Evolutionary conservation across 371 early-diverging fungal genomes (phyloP).

Genomic region (Synchytrium microbalum): DNA sequence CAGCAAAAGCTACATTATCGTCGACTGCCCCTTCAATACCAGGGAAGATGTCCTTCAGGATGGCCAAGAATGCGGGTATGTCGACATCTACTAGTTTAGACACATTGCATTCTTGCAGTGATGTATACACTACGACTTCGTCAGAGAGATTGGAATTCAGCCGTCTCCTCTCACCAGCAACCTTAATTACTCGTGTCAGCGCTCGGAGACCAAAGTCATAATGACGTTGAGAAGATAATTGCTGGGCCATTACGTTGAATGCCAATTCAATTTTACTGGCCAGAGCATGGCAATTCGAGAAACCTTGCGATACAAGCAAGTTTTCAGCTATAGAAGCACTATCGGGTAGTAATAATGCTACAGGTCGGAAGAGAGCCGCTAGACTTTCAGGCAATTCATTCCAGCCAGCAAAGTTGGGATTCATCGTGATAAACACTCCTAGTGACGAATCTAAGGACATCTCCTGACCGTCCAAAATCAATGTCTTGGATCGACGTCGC

Average conservation of each 20-base stretch:
- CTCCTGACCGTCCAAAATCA: constrained; percentile 49
- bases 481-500: constrained; percentile 29
- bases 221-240: constrained; percentile 50
- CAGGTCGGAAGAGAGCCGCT: constrained; percentile 46
- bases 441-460: constrained; percentile 33
- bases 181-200: constrained; percentile 37
- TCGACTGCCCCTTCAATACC: constrained; percentile 35
- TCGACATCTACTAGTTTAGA: constrained; percentile 49
- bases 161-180: constrained; percentile 38
- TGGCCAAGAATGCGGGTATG: constrained; percentile 41
- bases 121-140: constrained; percentile 35
- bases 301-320: constrained; percentile 52
- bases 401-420: constrained; percentile 52
- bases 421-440: constrained; percentile 57
- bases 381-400: constrained; percentile 51
- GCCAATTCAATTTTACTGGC: constrained; percentile 49
- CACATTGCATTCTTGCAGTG: constrained; percentile 43
- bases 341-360: constrained; percentile 52
- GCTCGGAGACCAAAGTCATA: constrained; percentile 53
- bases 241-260: constrained; percentile 43
- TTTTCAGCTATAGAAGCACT: constrained; percentile 50
- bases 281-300: constrained; percentile 41
- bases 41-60: constrained; percentile 47
- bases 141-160: constrained; percentile 32
- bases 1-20: constrained; percentile 37